Evolutionary conservation across 2,329 filamentous ascomycete species (phyloP).

Genomic region (Fusarium nematophilum): DNA sequence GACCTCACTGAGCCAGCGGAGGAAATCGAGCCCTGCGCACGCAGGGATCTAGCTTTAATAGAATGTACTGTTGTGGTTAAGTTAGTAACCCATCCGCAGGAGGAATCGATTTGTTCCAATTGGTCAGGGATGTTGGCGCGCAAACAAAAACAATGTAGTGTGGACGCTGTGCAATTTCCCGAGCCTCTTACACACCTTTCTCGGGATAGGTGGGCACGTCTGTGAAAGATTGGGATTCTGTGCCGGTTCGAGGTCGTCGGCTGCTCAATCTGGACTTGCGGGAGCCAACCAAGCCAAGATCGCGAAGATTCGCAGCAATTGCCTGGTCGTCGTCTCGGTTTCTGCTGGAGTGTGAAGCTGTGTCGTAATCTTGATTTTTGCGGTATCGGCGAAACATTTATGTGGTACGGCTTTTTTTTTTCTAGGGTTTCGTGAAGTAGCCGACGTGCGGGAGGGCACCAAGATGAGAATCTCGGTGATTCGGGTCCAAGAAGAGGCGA

Average conservation of each 20-base stretch:
- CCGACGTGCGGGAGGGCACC: slow-evolving; percentile 12
- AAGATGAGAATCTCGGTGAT: background rate
- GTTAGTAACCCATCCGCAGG: slow-evolving; percentile 16
- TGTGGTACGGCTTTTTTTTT: slow-evolving; percentile 34
- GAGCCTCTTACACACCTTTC: slow-evolving; percentile 50
- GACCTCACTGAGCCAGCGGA: slow-evolving; percentile 50
- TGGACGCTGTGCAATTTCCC: background rate
- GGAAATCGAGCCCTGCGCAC: slow-evolving; percentile 46
- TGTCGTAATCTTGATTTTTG: slow-evolving; percentile 45
- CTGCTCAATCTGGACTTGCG: slow-evolving; percentile 36
- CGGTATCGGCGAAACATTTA: slow-evolving; percentile 55
- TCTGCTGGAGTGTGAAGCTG: slow-evolving; percentile 31
- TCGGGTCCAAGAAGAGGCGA: slow-evolving; percentile 10
- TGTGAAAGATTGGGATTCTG: slow-evolving; percentile 40
- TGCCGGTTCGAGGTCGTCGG: slow-evolving; percentile 42
- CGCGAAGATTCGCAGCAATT: slow-evolving; percentile 42
- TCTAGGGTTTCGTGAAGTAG: slow-evolving; percentile 18
- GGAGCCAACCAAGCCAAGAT: slow-evolving; percentile 46
- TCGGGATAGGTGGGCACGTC: slow-evolving; percentile 53
- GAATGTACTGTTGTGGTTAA: slow-evolving; percentile 39
- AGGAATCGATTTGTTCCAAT: background rate
- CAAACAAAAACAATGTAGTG: background rate
- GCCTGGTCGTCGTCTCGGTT: slow-evolving; percentile 35
- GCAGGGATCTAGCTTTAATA: slow-evolving; percentile 42
- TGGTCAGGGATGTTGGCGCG: background rate